A percentile compares a stretch with the other conserved stretches of the same genome.
Evolutionary conservation across 371 early-diverging fungal genomes (phyloP).

Genomic region (Dinochytrium kinnereticum): DNA sequence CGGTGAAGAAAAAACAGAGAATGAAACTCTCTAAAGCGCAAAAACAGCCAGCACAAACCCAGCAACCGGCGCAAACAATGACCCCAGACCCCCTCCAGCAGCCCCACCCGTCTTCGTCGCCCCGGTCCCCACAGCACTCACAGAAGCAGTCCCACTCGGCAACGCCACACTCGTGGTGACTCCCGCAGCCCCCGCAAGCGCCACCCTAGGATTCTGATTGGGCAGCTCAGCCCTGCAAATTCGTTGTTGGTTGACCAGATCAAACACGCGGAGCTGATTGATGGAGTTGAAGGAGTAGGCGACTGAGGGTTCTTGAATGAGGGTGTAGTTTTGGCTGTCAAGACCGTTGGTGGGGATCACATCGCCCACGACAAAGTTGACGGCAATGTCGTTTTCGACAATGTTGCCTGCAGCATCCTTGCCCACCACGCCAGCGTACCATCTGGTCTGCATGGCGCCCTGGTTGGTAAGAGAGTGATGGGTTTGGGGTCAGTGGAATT

Average conservation of each 20-base stretch:
- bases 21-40: neutral
- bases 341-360: slow-evolving; percentile 2
- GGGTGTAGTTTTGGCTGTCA: neutral
- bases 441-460: neutral
- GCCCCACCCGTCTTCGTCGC: neutral
- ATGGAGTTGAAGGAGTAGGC: slow-evolving; percentile 18
- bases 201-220: neutral
- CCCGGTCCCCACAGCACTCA: neutral
- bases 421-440: slow-evolving; percentile 14
- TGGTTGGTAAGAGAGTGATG: slow-evolving; percentile 5
- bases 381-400: slow-evolving; percentile 16
- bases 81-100: neutral
- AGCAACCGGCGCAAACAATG: neutral
- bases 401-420: neutral
- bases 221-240: slow-evolving; percentile 4
- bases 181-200: neutral
- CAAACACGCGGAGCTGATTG: slow-evolving; percentile 13
- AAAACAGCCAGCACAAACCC: neutral
- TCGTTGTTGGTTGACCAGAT: neutral
- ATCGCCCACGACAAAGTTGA: neutral
- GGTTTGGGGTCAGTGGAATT: too few species aligned
- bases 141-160: neutral
- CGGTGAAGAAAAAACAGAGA: neutral
- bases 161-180: too few species aligned
- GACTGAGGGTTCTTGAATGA: neutral